phyloP scores from a whole-genome alignment of 345 rosid species.

The Murraya paniculata region DNA sequence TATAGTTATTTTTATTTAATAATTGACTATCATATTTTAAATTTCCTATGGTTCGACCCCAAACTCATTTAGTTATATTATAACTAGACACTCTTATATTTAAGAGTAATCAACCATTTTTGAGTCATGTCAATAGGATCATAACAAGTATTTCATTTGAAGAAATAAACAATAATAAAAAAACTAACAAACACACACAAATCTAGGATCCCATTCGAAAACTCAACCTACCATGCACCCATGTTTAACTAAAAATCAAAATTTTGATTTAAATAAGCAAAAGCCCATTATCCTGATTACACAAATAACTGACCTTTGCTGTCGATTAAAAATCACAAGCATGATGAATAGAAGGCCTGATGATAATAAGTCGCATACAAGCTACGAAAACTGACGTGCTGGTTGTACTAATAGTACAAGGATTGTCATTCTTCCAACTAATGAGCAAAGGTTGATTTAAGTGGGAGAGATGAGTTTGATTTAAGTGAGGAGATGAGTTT shows the following conservation, averaged over 20 bases:
- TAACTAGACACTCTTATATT: no score
- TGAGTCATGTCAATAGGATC: no score
- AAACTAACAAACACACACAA: not conserved
- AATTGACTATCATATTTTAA: fast-evolving
- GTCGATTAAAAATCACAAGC: not conserved
- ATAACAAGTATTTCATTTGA: not conserved
- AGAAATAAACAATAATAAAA: not conserved
- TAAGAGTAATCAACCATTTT: no score
- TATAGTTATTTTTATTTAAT: no score
- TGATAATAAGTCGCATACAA: no score
- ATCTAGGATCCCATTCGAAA: not conserved
- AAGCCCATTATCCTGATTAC: not conserved
- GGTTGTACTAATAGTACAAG: no score
- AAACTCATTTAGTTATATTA: fast-evolving
- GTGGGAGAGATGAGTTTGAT: no score
- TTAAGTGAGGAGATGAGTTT: no score
- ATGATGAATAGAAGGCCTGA: no score
- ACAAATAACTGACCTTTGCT: fast-evolving
- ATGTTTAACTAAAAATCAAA: conserved; percentile 7
- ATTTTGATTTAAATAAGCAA: not conserved
- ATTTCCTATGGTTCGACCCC: fast-evolving
- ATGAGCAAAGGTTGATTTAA: no score
- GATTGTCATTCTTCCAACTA: no score
- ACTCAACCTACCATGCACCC: not conserved
- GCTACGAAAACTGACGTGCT: no score